Evolutionary conservation across 495 filamentous ascomycete genomes (phyloP).

Genomic region (Mytilinidion resinicola): DNA sequence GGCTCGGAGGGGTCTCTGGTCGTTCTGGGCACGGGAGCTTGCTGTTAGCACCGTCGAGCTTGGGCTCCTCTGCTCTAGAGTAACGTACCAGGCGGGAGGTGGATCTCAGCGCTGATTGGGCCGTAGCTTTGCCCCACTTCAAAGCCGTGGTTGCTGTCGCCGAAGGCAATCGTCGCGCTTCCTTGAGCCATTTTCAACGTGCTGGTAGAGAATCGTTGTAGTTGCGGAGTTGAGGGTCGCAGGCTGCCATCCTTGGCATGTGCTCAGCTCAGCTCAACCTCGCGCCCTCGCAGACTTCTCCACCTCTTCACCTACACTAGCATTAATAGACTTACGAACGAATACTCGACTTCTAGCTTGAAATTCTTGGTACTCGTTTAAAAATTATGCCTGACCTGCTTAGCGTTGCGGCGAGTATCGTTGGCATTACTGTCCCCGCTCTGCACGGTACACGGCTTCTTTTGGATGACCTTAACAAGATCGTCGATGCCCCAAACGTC

Average conservation of each 20-base stretch:
- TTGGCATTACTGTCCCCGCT: conserved; percentile 36
- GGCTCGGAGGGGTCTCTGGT: neutral
- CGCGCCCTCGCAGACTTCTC: conserved; percentile 4
- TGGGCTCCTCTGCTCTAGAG: conserved; percentile 7
- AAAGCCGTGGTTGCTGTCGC: conserved; percentile 8
- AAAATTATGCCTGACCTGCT: conserved; percentile 35
- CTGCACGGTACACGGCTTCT: conserved; percentile 36
- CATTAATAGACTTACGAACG: neutral
- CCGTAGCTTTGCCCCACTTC: conserved; percentile 25
- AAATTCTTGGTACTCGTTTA: conserved; percentile 21
- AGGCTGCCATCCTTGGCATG: too few species aligned
- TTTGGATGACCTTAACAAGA: conserved; percentile 37
- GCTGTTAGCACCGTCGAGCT: conserved; percentile 16
- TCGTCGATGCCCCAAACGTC: conserved; percentile 38
- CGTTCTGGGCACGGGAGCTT: too few species aligned
- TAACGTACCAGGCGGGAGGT: conserved; percentile 32
- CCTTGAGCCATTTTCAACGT: conserved; percentile 1
- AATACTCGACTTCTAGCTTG: neutral
- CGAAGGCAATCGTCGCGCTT: conserved; percentile 5
- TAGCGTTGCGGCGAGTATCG: conserved; percentile 34
- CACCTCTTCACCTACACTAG: conserved; percentile 1
- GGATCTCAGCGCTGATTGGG: conserved; percentile 30
- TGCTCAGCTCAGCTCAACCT: too few species aligned
- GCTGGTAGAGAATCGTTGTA: conserved; percentile 4
- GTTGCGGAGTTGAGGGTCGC: too few species aligned